Conservation (phyloP, 176 grass and related monocot genomes). For the Triticum dicoccoides region DNA sequence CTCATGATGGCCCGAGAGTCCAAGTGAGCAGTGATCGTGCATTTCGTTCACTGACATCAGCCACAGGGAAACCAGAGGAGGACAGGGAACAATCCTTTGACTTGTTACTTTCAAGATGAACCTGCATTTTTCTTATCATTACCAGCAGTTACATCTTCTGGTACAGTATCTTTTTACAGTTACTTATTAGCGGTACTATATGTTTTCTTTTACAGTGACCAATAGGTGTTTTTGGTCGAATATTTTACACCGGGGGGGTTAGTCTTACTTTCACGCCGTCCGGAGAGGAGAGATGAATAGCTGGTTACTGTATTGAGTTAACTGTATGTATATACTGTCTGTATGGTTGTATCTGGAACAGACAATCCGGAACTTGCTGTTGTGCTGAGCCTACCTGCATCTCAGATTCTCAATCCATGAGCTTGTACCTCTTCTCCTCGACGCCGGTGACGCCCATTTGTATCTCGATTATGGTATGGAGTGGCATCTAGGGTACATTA, state of each 20-base stretch:
- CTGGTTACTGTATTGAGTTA: constrained; percentile 4
- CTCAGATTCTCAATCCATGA: constrained; percentile 64
- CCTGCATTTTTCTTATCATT: constrained; percentile 18
- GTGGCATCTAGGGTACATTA: constrained; percentile 59
- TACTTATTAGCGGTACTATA: neutral
- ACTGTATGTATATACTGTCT: constrained; percentile 23
- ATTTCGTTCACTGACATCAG: constrained; percentile 1
- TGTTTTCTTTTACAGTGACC: constrained; percentile 26
- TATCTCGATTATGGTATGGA: constrained; percentile 98
- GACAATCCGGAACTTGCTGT: neutral
- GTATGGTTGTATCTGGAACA: constrained; percentile 1
- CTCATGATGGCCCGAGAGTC: neutral
- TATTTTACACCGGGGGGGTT: neutral
- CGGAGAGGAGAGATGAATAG: neutral
- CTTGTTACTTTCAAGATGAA: neutral
- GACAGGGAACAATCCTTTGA: neutral
- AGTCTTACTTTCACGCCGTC: neutral
- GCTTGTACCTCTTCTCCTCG: constrained; percentile 93
- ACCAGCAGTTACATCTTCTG: neutral
- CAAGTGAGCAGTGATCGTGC: neutral
- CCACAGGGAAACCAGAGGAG: neutral
- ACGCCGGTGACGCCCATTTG: constrained; percentile 94
- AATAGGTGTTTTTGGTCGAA: neutral
- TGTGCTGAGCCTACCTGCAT: neutral
- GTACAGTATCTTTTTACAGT: constrained; percentile 8